Conservation (phyloP, 1,139 yeast species). For the Taphrina populina region DNA sequence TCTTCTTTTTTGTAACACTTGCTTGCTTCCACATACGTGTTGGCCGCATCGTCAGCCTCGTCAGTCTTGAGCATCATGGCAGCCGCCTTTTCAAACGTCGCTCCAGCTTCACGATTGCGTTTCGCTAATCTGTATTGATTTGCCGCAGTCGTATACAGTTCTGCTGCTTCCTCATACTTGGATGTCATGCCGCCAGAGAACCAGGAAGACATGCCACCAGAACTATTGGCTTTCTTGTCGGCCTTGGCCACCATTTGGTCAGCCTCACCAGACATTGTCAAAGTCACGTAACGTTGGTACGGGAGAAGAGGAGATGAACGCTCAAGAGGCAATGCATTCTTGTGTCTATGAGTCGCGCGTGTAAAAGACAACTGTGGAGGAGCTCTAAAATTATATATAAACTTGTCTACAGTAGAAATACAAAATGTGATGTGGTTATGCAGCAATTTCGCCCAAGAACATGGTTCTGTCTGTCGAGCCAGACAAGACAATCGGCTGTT, state of each 20-base stretch:
- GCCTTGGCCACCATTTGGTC: constrained; percentile 49
- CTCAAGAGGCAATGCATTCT: too few species aligned
- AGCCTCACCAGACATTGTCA: constrained; percentile 26
- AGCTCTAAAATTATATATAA: not conserved
- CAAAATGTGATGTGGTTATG: not conserved
- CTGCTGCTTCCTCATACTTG: constrained; percentile 87
- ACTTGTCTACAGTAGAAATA: not conserved
- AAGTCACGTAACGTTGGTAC: too few species aligned
- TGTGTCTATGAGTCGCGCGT: too few species aligned
- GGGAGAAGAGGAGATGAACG: too few species aligned
- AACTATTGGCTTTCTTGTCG: constrained; percentile 68
- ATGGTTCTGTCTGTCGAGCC: constrained; percentile 43
- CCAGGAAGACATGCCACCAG: constrained; percentile 66
- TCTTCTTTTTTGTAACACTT: constrained; percentile 74
- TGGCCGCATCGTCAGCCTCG: constrained; percentile 87
- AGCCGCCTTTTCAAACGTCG: constrained; percentile 82
- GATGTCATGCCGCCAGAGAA: constrained; percentile 69
- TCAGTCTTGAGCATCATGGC: constrained; percentile 70
- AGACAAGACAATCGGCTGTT: constrained; percentile 38
- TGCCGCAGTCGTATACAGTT: constrained; percentile 85
- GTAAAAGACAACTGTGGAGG: too few species aligned
- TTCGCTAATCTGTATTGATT: constrained; percentile 76
- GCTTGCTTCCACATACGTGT: constrained; percentile 84
- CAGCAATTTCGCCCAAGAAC: constrained; percentile 40
- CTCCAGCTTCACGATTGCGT: constrained; percentile 69